Evolutionary conservation across 164 flowering plant species (phyloP).

Genomic region (Malania oleifera): DNA sequence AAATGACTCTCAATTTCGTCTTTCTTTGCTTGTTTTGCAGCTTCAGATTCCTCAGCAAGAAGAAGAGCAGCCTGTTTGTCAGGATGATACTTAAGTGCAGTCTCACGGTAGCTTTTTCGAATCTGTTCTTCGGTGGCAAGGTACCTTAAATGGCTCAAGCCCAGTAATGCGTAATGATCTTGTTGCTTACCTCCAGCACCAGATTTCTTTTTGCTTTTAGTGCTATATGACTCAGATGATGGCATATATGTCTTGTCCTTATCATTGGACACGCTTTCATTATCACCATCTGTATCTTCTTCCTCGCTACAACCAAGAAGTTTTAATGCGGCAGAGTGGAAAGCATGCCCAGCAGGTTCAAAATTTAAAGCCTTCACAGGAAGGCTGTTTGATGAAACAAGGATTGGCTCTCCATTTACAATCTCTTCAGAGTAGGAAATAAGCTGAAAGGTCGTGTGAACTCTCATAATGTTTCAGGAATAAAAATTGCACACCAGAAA

Average conservation of each 20-base stretch:
- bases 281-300: slow-evolving; percentile 28
- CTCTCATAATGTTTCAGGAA: slow-evolving; percentile 13
- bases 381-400: slow-evolving; percentile 66
- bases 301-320: slow-evolving; percentile 51
- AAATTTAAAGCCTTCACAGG: slow-evolving; percentile 55
- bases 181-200: slow-evolving; percentile 52
- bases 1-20: slow-evolving; percentile 85
- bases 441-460: slow-evolving; percentile 18
- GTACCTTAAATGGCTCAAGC: slow-evolving; percentile 77
- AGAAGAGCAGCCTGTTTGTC: slow-evolving; percentile 61
- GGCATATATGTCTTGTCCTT: slow-evolving; percentile 46
- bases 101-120: slow-evolving; percentile 51
- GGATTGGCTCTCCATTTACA: slow-evolving; percentile 65
- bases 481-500: neutral
- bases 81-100: slow-evolving; percentile 47
- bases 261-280: slow-evolving; percentile 26
- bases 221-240: slow-evolving; percentile 68
- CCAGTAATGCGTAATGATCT: slow-evolving; percentile 90
- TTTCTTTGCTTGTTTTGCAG: slow-evolving; percentile 80
- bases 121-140: slow-evolving; percentile 62
- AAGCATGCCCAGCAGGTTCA: slow-evolving; percentile 91
- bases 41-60: slow-evolving; percentile 82
- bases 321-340: slow-evolving; percentile 69
- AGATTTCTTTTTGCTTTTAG: slow-evolving; percentile 80
- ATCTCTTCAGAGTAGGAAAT: slow-evolving; percentile 70